phyloP scores from a whole-genome alignment of 2,329 filamentous ascomycete species.

The Aspergillus fructus region DNA sequence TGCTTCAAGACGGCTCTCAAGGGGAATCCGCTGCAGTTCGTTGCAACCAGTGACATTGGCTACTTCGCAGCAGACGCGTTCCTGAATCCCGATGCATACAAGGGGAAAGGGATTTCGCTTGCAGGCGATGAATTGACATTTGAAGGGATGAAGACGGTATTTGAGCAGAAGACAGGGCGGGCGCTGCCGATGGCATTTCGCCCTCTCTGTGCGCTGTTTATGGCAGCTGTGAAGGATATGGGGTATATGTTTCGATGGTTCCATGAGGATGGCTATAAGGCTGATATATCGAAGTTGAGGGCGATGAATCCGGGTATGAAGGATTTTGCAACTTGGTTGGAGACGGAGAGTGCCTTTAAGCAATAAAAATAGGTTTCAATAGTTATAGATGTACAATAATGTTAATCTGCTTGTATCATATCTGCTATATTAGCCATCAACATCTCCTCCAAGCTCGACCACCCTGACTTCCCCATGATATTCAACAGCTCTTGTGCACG shows the following conservation, averaged over 20 bases:
- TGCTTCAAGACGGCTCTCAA: constrained; percentile 41
- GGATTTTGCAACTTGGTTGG: constrained; percentile 50
- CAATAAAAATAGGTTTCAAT: too few species aligned
- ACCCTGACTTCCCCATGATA: too few species aligned
- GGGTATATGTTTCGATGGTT: constrained; percentile 55
- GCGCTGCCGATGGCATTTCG: constrained; percentile 43
- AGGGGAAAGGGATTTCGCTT: constrained; percentile 35
- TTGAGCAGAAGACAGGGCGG: constrained; percentile 47
- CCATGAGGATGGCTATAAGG: constrained; percentile 46
- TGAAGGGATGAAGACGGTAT: constrained; percentile 45
- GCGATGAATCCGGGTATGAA: constrained; percentile 47
- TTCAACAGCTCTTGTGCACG: too few species aligned
- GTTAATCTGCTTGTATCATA: too few species aligned
- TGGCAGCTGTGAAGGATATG: constrained; percentile 41
- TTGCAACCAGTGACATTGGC: constrained; percentile 52
- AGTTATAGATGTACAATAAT: too few species aligned
- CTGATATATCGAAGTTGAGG: constrained; percentile 45
- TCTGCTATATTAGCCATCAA: too few species aligned
- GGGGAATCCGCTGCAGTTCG: constrained; percentile 44
- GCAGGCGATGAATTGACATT: constrained; percentile 55
- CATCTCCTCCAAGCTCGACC: too few species aligned
- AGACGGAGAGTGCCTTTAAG: constrained; percentile 41
- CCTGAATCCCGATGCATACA: constrained; percentile 45
- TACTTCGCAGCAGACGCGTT: constrained; percentile 53
- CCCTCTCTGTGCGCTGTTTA: constrained; percentile 44